phyloP scores from a whole-genome alignment of 306 rosid species.

The Castanea mollissima region DNA sequence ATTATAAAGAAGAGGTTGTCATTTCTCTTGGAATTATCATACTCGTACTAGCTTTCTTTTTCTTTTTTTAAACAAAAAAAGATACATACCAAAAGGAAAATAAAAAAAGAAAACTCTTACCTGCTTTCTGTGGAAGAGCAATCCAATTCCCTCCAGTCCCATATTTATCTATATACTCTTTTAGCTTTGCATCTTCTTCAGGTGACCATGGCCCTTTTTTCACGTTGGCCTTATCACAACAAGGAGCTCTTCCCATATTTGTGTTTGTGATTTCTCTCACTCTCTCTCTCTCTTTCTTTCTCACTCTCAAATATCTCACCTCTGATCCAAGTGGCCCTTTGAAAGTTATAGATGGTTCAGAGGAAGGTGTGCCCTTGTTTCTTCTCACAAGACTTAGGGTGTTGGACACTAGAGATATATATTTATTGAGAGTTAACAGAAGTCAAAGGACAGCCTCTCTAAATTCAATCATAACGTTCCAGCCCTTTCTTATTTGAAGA shows the following conservation, averaged over 20 bases:
- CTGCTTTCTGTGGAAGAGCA: conserved; percentile 82
- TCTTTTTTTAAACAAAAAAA: not conserved
- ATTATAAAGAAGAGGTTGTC: not conserved
- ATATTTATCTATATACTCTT: conserved; percentile 56
- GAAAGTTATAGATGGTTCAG: not conserved
- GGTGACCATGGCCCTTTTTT: conserved; percentile 99
- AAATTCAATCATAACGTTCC: conserved; percentile 39
- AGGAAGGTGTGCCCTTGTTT: conserved; percentile 1
- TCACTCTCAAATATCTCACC: not conserved
- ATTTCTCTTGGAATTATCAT: not conserved
- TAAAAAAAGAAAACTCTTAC: conserved; percentile 24
- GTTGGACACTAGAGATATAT: conserved; percentile 4
- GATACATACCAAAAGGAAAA: not conserved
- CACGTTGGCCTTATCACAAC: conserved; percentile 91
- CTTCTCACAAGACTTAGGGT: conserved; percentile 21
- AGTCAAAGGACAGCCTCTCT: conserved; percentile 61
- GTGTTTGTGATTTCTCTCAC: not conserved
- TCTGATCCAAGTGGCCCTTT: not conserved
- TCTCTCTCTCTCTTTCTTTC: conserved; percentile 6
- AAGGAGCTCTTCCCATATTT: conserved; percentile 91
- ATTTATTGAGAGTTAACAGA: conserved; percentile 36
- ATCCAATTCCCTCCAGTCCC: conserved; percentile 98
- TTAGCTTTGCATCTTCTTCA: conserved; percentile 85
- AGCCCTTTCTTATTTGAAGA: conserved; percentile 19
- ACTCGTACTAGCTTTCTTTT: not conserved